Base-by-base conservation (phyloP, 441 rosid species). In the Sinapis alba region DNA sequence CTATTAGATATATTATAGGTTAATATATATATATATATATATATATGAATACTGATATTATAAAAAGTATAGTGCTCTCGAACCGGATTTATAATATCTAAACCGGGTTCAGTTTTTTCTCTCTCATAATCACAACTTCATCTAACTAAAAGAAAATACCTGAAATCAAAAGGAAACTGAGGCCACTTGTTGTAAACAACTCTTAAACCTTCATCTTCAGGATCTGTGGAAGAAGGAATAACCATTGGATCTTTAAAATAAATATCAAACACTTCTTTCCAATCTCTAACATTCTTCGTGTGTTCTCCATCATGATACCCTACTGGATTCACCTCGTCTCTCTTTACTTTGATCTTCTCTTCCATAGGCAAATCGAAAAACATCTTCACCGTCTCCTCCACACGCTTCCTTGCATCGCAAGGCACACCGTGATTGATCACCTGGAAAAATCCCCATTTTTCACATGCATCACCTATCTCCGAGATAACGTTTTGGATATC, bases 271-370 rank as follows among this genome's bases (percentile, higher is more conserved):
- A 86, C 86, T 63, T 88, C 89, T 74, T 85, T 86, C 90, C 89
- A 86, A 78, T 86, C 92, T 75, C 84, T 86, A 21, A 89, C 89
- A 64, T 91, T 93, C 82, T 89, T 91, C 2, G 96, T 91, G 74
- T 88, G 92, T 79, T 93, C 96, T 30, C 83, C 65, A 19, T 93
- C 94, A 74, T 90, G 73, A 54, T 83, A 91, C 18, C 94, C 97
- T 79, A 79, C 72, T 0, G 89, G 84, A 47, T 81, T 73, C 66
- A 74, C 84, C 62, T 85, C 92, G 47, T 84, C 88, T 80, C 96
- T 81, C 71, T 80, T 80, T 75, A 84, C 90, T 76, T 84, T 79
- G 65, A 72, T 70, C 79, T 88, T 86, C 77, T 85, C 88, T 77
- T 83, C 86, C 47, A 60, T 5, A 7, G 84, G 76, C 66, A 64